These are phyloP conservation scores for Malassezia globosa DNA, from an alignment of 1,284 basidiomycete genomes.

Conservation along the genomic window DNA sequence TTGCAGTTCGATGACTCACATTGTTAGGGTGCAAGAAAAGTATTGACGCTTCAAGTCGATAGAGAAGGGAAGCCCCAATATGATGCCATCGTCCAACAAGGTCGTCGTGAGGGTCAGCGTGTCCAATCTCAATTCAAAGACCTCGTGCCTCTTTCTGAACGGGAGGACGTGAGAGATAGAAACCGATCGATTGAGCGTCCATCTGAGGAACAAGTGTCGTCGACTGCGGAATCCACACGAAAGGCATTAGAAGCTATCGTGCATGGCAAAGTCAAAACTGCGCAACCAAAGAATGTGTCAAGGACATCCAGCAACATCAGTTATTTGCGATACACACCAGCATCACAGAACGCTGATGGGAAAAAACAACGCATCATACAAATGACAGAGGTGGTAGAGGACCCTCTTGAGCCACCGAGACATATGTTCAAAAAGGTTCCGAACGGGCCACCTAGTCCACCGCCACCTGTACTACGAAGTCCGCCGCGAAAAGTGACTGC, in stretches of 20 bases:
- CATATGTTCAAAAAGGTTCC: constrained; percentile 99
- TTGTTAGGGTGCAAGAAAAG: not conserved
- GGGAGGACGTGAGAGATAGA: constrained; percentile 64
- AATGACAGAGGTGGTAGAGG: constrained; percentile 68
- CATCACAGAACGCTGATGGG: constrained; percentile 57
- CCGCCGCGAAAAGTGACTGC: constrained; percentile 91
- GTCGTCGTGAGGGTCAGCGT: constrained; percentile 69
- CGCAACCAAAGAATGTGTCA: constrained; percentile 58
- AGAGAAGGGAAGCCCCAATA: constrained; percentile 90
- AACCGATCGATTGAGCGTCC: constrained; percentile 72
- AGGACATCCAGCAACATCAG: constrained; percentile 21
- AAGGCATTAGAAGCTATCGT: constrained; percentile 84
- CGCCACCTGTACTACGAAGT: constrained; percentile 88
- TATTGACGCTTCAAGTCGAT: constrained; percentile 89
- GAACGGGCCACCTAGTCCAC: constrained; percentile 83
- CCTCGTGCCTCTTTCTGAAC: constrained; percentile 78
- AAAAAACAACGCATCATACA: constrained; percentile 95
- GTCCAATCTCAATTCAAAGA: constrained; percentile 96
- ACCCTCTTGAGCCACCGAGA: constrained; percentile 87
- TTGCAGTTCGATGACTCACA: no score
- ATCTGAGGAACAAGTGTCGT: constrained; percentile 75
- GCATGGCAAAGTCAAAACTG: constrained; percentile 89
- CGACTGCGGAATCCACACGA: constrained; percentile 77
- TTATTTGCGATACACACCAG: constrained; percentile 93
- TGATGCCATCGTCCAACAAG: constrained; percentile 90